phyloP scores from a whole-genome alignment of 2,329 filamentous ascomycete species.

The Diplodia seriata region DNA sequence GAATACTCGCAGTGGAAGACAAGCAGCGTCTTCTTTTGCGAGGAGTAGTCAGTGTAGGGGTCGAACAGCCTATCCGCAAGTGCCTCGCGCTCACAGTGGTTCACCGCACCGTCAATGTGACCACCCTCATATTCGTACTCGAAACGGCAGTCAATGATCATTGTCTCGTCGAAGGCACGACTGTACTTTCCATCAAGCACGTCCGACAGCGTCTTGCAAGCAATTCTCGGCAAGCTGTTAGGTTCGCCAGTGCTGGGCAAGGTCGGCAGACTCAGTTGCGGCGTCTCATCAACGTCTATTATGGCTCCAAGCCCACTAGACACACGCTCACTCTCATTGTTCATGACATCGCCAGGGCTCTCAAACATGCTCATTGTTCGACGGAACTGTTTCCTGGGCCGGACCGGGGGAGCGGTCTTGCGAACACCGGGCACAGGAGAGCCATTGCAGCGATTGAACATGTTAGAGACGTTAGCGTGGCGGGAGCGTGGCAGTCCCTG shows the following conservation, averaged over 20 bases:
- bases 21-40: slow-evolving; percentile 73
- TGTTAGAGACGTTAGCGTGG: slow-evolving; percentile 29
- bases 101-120: slow-evolving; percentile 90
- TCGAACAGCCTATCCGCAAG: slow-evolving; percentile 79
- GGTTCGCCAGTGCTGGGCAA: slow-evolving; percentile 80
- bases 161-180: slow-evolving; percentile 76
- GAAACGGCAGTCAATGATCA: slow-evolving; percentile 95
- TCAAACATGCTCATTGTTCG: slow-evolving; percentile 98
- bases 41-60: slow-evolving; percentile 57
- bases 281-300: slow-evolving; percentile 81
- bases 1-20: slow-evolving; percentile 99
- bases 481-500: slow-evolving; percentile 26
- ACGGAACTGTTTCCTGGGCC: slow-evolving; percentile 85
- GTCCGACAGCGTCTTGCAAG: slow-evolving; percentile 79
- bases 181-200: slow-evolving; percentile 86
- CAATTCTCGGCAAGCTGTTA: slow-evolving; percentile 88
- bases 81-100: slow-evolving; percentile 95
- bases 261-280: slow-evolving; percentile 79
- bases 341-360: slow-evolving; percentile 85
- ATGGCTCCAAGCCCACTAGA: slow-evolving; percentile 72
- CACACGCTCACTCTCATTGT: slow-evolving; percentile 67
- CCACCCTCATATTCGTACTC: slow-evolving; percentile 98
- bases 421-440: slow-evolving; percentile 75
- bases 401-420: slow-evolving; percentile 62
- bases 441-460: slow-evolving; percentile 68